Conservation (phyloP, 2,329 filamentous ascomycete genomes). For the Cercospora sp. region DNA sequence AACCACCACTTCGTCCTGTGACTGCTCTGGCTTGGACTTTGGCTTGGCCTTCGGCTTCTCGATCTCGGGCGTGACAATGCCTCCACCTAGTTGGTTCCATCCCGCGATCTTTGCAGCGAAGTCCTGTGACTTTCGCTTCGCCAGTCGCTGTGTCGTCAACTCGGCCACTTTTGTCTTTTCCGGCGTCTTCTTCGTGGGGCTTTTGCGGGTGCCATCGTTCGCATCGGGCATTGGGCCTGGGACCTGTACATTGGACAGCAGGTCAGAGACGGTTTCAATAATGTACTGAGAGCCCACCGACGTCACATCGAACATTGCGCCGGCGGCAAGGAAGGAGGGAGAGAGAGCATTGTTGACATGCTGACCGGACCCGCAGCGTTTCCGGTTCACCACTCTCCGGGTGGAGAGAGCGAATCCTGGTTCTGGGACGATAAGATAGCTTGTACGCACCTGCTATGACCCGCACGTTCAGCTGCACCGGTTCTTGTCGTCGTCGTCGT, state of each 20-base stretch:
- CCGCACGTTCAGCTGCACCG: not conserved
- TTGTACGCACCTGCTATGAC: constrained; percentile 10
- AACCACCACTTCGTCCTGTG: constrained; percentile 35
- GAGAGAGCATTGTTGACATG: constrained; percentile 7
- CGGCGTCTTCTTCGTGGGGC: constrained; percentile 32
- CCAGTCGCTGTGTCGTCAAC: constrained; percentile 31
- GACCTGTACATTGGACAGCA: constrained; percentile 29
- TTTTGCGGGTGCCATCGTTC: constrained; percentile 26
- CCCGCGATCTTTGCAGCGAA: constrained; percentile 38
- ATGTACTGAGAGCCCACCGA: constrained; percentile 29
- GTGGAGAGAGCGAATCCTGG: constrained; percentile 10
- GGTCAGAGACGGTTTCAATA: constrained; percentile 33
- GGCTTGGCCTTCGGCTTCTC: constrained; percentile 1
- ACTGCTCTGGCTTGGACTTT: constrained; percentile 18
- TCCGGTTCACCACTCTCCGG: not conserved
- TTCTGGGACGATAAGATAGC: constrained; percentile 6
- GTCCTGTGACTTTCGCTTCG: constrained; percentile 37
- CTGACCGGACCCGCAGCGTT: constrained; percentile 3
- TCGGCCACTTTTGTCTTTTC: constrained; percentile 33
- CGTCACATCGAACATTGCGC: constrained; percentile 32
- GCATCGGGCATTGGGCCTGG: constrained; percentile 37
- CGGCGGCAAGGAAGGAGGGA: not conserved
- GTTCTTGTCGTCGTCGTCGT: constrained; percentile 1
- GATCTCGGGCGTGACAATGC: constrained; percentile 20
- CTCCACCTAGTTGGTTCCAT: constrained; percentile 37